Evolutionary conservation across 2,329 filamentous ascomycete species (phyloP), one percentile per base, ranked within the genome.

Genomic region (Ascomycota sp.): DNA sequence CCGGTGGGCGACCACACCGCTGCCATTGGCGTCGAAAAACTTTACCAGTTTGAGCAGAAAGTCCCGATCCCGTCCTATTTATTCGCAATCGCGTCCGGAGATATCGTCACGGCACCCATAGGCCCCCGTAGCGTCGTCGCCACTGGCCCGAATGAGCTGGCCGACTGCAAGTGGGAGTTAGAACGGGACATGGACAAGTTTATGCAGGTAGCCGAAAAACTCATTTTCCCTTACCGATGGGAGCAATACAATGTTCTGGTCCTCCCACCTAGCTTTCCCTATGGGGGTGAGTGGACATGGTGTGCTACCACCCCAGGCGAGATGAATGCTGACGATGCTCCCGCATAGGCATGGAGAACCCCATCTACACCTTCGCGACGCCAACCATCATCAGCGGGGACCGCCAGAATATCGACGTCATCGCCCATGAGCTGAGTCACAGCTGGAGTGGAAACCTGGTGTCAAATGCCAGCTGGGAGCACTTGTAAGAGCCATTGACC

Each of bases 1-100:
- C 57, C 64, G 6, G 59, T 62, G 11, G 54, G 54, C 25, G 50
- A 57, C 34, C 55, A 63, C 30, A 53, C 53, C 2, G 59, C 61
- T 29, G 47, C 52, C 6, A 55, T 57, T 31, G 54, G 52, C 13
- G 57, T 58, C 21, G 59, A 66, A 32, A 75, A 69, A 44, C 58
- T 84, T 26, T 93, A 92, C 55, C 72, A 69, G 30, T 95, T 92
- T 54, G 69, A 81, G 56, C 89, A 95, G 52, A 72, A 76, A 39
- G 80, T 93, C 11, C 86, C 89, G 1, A 95, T 95, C 44, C 84
- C 89, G 6, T 77, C 79, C 27, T 95, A 98, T 48, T 68, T 98
- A 28, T 93, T 93, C 49, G 89, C 86, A n/a, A 55, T 98, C 32
- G 84, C 89, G 1, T 75, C 67, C 16, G 78, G 84, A 37, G 86